Conservation (phyloP, 345 rosid genomes). For the Arabis hirsuta region DNA sequence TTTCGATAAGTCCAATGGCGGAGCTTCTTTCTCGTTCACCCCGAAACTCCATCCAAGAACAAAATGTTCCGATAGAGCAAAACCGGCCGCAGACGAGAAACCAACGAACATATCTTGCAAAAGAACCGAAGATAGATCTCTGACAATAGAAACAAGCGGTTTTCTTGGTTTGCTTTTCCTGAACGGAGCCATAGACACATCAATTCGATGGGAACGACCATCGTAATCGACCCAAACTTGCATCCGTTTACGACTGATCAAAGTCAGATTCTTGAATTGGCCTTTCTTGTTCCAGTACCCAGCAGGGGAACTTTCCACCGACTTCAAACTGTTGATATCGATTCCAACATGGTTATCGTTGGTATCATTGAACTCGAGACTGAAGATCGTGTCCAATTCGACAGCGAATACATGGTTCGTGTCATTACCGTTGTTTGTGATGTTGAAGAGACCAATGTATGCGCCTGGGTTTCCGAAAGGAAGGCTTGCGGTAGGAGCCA, state of each 20-base stretch:
- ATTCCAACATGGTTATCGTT: constrained; percentile 56
- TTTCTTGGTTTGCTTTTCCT: constrained; percentile 40
- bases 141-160: constrained; percentile 54
- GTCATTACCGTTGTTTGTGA: constrained; percentile 34
- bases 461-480: constrained; percentile 30
- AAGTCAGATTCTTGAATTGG: constrained; percentile 46
- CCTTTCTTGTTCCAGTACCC: constrained; percentile 39
- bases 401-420: constrained; percentile 53
- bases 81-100: constrained; percentile 59
- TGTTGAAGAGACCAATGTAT: constrained; percentile 52
- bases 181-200: constrained; percentile 59
- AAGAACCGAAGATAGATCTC: constrained; percentile 51
- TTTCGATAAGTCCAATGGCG: constrained; percentile 45
- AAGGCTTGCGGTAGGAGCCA: constrained; percentile 46
- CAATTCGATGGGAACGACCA: constrained; percentile 43
- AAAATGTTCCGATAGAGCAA: constrained; percentile 42
- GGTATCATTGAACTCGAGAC: constrained; percentile 21
- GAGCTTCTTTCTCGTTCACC: constrained; percentile 55
- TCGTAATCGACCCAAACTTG: constrained; percentile 86
- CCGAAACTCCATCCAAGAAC: constrained; percentile 70
- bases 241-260: constrained; percentile 50
- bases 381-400: constrained; percentile 52
- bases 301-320: constrained; percentile 36
- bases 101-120: constrained; percentile 55
- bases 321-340: constrained; percentile 46